These are phyloP conservation scores for Endocalyx cinctus DNA, from an alignment of 2,329 filamentous ascomycete species.

Conservation along the genomic window DNA sequence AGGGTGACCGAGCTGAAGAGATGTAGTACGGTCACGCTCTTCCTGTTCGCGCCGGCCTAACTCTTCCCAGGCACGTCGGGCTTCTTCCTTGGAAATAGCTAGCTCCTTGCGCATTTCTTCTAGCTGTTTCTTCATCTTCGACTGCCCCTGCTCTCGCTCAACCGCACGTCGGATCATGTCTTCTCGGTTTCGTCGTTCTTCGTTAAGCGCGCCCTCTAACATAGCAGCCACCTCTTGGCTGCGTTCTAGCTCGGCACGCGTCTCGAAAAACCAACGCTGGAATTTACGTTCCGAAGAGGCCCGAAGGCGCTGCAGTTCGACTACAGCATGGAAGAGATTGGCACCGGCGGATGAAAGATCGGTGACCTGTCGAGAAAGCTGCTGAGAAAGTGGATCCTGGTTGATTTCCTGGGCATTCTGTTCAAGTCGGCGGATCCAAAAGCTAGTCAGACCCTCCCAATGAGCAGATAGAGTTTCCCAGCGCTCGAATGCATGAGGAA, in stretches of 20 bases:
- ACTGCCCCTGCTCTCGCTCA: conserved; percentile 63
- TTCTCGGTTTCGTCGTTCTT: conserved; percentile 65
- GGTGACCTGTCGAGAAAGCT: conserved; percentile 89
- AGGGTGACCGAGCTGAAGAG: conserved; percentile 81
- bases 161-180: conserved; percentile 64
- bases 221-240: conserved; percentile 77
- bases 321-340: conserved; percentile 95
- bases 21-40: conserved; percentile 79
- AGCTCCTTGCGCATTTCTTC: conserved; percentile 89
- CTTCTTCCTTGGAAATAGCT: conserved; percentile 92
- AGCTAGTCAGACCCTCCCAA: conserved; percentile 95
- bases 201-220: conserved; percentile 69
- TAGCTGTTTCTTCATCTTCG: conserved; percentile 70
- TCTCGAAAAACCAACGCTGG: conserved; percentile 98
- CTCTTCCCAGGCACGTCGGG: conserved; percentile 94
- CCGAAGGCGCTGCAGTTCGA: conserved; percentile 87
- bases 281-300: conserved; percentile 97
- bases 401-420: conserved; percentile 84
- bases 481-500: conserved; percentile 94
- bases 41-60: conserved; percentile 88
- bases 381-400: conserved; percentile 75
- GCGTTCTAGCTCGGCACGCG: conserved; percentile 79
- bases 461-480: conserved; percentile 97
- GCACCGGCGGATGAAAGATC: conserved; percentile 96
- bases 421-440: conserved; percentile 92